Percentiles rank a stretch among this genome's conserved stretches.
Evolutionary conservation across 2,329 filamentous ascomycete species (phyloP).

Genomic region (Aspergillus terreus): DNA sequence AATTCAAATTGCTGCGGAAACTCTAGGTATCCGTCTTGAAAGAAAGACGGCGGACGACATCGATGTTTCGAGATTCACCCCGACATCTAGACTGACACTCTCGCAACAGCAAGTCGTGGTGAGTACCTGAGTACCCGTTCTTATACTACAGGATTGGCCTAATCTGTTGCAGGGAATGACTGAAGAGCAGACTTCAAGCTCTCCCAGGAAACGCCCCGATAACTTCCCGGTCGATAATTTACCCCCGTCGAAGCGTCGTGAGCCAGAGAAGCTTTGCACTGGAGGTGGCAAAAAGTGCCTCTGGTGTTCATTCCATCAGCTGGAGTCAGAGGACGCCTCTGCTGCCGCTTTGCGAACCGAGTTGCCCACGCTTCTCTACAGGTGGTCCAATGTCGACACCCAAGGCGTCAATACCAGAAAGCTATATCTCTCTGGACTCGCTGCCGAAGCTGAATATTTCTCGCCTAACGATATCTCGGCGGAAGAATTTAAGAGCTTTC

Average conservation of each 20-base stretch:
- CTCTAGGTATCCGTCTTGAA: constrained; percentile 2
- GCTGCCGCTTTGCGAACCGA: not conserved
- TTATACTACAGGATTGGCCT: too few species aligned
- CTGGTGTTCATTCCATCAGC: constrained; percentile 14
- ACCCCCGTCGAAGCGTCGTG: not conserved
- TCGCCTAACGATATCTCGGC: constrained; percentile 10
- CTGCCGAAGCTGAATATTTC: constrained; percentile 11
- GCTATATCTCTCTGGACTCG: constrained; percentile 25
- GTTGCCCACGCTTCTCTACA: constrained; percentile 29
- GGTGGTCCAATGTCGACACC: constrained; percentile 30
- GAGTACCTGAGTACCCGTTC: not conserved
- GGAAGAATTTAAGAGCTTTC: constrained; percentile 17
- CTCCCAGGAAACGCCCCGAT: not conserved
- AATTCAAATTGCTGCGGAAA: constrained; percentile 12
- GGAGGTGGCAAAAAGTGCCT: constrained; percentile 19
- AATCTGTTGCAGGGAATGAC: too few species aligned
- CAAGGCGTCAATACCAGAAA: constrained; percentile 28
- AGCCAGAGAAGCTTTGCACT: constrained; percentile 8
- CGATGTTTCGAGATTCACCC: constrained; percentile 5
- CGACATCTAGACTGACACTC: not conserved
- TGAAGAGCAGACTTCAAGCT: too few species aligned
- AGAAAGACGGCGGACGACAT: constrained; percentile 12
- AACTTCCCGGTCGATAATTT: not conserved
- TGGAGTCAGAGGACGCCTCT: not conserved
- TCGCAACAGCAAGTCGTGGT: not conserved